Evolutionary conservation across 257 asterid species (phyloP).

Genomic region (Rubia yunnanensis): DNA sequence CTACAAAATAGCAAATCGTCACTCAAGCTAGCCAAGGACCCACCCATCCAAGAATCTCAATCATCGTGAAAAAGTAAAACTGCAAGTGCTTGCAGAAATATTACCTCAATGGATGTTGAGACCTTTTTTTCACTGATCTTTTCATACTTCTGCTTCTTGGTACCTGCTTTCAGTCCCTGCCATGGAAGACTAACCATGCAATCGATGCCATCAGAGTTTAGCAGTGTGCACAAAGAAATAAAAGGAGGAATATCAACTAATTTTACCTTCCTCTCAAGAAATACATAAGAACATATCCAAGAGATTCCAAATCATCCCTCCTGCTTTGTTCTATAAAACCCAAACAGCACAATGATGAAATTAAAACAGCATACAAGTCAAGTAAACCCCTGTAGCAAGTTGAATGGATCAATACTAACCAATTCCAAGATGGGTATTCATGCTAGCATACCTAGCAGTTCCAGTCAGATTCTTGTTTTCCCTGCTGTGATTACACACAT

Average conservation of each 20-base stretch:
- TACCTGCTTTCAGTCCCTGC: slow-evolving; percentile 98
- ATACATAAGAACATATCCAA: slow-evolving; percentile 90
- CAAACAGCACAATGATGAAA: slow-evolving; percentile 10
- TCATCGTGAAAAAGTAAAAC: background rate
- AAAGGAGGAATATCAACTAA: slow-evolving; percentile 7
- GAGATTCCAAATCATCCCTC: slow-evolving; percentile 99
- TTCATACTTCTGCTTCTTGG: slow-evolving; percentile 90
- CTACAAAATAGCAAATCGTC: slow-evolving; percentile 32
- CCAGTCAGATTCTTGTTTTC: slow-evolving; percentile 98
- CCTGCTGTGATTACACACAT: slow-evolving; percentile 30
- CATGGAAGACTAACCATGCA: slow-evolving; percentile 70
- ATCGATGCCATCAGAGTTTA: slow-evolving; percentile 29
- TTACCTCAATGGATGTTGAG: slow-evolving; percentile 95
- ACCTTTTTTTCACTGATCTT: slow-evolving; percentile 91
- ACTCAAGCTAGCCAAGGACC: slow-evolving; percentile 4
- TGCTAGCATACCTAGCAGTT: slow-evolving; percentile 96
- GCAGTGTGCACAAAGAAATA: slow-evolving; percentile 14
- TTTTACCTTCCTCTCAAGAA: slow-evolving; percentile 86
- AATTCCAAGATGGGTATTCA: slow-evolving; percentile 96
- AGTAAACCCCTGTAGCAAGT: slow-evolving; percentile 9
- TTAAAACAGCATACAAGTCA: background rate
- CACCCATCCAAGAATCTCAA: slow-evolving; percentile 14
- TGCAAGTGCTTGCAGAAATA: background rate
- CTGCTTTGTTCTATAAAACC: slow-evolving; percentile 75
- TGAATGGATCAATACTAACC: slow-evolving; percentile 39